A percentile compares a stretch with the other conserved stretches of the same genome.
phyloP scores from a whole-genome alignment of 1,139 yeast genomes.

The Yamadazyma sp. region DNA sequence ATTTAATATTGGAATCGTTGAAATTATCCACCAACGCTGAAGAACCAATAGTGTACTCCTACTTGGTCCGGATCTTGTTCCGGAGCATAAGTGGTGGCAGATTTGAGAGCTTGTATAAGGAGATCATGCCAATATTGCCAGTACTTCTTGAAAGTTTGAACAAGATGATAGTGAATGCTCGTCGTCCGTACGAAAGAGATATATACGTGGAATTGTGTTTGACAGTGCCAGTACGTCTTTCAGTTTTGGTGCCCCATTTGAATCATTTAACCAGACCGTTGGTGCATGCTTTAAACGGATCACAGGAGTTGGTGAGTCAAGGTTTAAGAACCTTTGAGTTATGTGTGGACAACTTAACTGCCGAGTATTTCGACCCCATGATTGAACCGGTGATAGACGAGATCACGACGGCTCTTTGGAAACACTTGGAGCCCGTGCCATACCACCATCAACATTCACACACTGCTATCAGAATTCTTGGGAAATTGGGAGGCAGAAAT shows the following conservation, averaged over 20 bases:
- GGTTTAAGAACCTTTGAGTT: slow-evolving; percentile 91
- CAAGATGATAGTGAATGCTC: slow-evolving; percentile 76
- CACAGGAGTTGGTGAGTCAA: slow-evolving; percentile 89
- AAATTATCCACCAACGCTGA: slow-evolving; percentile 83
- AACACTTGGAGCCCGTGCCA: slow-evolving; percentile 86
- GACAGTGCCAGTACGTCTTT: slow-evolving; percentile 91
- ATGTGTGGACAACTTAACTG: slow-evolving; percentile 95
- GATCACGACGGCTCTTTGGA: slow-evolving; percentile 91
- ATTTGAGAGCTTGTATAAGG: slow-evolving; percentile 87
- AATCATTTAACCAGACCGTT: slow-evolving; percentile 86
- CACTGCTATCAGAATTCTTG: slow-evolving; percentile 87
- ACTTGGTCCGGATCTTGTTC: slow-evolving; percentile 83
- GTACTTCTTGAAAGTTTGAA: slow-evolving; percentile 83
- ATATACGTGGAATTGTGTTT: slow-evolving; percentile 91
- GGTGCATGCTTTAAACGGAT: slow-evolving; percentile 85
- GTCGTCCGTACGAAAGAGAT: slow-evolving; percentile 88
- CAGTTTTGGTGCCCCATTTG: slow-evolving; percentile 90
- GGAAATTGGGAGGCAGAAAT: slow-evolving; percentile 95
- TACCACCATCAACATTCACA: slow-evolving; percentile 93
- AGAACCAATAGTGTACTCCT: slow-evolving; percentile 88
- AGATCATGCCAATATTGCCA: slow-evolving; percentile 86
- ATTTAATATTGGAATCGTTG: slow-evolving; percentile 77
- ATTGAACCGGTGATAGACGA: slow-evolving; percentile 94
- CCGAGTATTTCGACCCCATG: slow-evolving; percentile 95
- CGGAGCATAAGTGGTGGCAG: slow-evolving; percentile 96